Percentiles rank a stretch among this genome's conserved stretches.
Conservation (phyloP, 805 yeast species). For the Starmera quercuum region DNA sequence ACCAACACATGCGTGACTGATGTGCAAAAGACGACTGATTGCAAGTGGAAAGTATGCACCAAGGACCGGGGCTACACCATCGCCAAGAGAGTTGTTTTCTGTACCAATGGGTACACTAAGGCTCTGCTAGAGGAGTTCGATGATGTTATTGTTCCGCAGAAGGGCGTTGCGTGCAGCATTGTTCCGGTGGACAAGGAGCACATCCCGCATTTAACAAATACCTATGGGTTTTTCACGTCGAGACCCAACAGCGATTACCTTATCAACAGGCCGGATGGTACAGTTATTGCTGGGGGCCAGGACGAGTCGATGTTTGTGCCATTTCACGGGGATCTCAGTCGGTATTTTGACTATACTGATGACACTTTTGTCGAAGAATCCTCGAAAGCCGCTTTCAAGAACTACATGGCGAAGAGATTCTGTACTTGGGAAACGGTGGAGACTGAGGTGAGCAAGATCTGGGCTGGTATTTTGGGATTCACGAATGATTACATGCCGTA, state of each 20-base stretch:
- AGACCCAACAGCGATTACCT: constrained; percentile 25
- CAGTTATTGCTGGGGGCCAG: constrained; percentile 28
- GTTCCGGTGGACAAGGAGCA: constrained; percentile 13
- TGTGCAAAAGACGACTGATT: constrained; percentile 17
- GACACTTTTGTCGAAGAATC: constrained; percentile 24
- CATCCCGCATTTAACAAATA: constrained; percentile 28
- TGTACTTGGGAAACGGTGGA: constrained; percentile 24
- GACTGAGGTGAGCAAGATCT: constrained; percentile 20
- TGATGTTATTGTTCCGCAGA: constrained; percentile 26
- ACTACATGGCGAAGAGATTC: constrained; percentile 24
- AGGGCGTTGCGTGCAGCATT: constrained; percentile 25
- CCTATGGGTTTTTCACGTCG: constrained; percentile 23
- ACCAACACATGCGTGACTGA: constrained; percentile 32
- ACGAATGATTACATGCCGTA: constrained; percentile 33
- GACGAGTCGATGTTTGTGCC: constrained; percentile 5
- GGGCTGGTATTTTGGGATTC: constrained; percentile 44
- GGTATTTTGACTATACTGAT: constrained; percentile 25
- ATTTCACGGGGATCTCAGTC: constrained; percentile 8
- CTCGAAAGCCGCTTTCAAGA: constrained; percentile 16
- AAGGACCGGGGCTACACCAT: constrained; percentile 19
- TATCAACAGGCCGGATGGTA: constrained; percentile 32
- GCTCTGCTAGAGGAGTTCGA: constrained; percentile 21
- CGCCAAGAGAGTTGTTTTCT: constrained; percentile 25
- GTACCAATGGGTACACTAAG: constrained; percentile 28
- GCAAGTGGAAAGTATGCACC: constrained; percentile 26